Percentiles rank a stretch among this genome's conserved stretches.
Evolutionary conservation across 2,329 filamentous ascomycete genomes (phyloP).

Genomic region (Ascochyta fabae): DNA sequence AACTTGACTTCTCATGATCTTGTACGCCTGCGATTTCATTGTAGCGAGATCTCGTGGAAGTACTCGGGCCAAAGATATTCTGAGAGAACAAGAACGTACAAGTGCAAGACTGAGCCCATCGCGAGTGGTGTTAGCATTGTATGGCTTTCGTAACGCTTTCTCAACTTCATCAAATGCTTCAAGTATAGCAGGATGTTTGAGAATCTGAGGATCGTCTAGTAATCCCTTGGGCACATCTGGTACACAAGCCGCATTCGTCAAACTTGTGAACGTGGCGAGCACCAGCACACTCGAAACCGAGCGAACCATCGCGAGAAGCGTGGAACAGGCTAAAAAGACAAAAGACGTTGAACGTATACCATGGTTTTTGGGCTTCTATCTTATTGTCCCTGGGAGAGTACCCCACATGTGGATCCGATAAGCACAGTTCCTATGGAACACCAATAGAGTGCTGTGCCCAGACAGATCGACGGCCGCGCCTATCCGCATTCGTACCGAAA

Average conservation of each 20-base stretch:
- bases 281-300: not conserved
- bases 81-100: slow-evolving; percentile 22
- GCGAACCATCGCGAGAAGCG: not conserved
- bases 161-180: slow-evolving; percentile 33
- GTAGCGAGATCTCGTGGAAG: not conserved
- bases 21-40: not conserved
- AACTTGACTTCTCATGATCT: not conserved
- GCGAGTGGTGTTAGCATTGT: slow-evolving; percentile 24
- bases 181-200: slow-evolving; percentile 31
- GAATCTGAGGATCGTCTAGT: slow-evolving; percentile 23
- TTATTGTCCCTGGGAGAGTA: not conserved
- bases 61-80: not conserved
- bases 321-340: not conserved
- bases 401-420: slow-evolving; percentile 6
- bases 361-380: no score
- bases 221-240: slow-evolving; percentile 33
- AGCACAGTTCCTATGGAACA: not conserved
- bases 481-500: not conserved
- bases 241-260: slow-evolving; percentile 25
- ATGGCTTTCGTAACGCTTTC: slow-evolving; percentile 3
- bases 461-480: slow-evolving; percentile 5
- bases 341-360: not conserved
- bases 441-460: slow-evolving; percentile 8
- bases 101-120: slow-evolving; percentile 42
- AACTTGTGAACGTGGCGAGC: not conserved